Evolutionary conservation across 2,329 filamentous ascomycete species (phyloP).

Genomic region (Ceratocystis cacaofunesta): DNA sequence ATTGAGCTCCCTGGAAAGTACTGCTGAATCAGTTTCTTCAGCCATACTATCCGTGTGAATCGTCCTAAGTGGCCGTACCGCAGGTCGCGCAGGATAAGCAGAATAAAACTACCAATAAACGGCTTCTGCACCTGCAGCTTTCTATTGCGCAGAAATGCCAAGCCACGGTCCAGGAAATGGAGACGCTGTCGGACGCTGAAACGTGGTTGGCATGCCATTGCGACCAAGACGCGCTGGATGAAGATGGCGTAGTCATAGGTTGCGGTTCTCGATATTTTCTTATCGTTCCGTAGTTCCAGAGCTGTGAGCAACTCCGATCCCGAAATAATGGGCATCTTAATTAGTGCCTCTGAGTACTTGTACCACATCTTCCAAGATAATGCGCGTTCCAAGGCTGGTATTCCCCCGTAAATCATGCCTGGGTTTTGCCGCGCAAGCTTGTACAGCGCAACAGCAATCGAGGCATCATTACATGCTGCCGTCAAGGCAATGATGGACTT

Average conservation of each 20-base stretch:
- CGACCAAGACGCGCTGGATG: slow-evolving; percentile 5
- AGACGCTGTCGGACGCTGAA: slow-evolving; percentile 18
- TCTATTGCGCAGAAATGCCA: slow-evolving; percentile 20
- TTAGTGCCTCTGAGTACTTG: slow-evolving; percentile 23
- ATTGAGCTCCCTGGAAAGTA: slow-evolving; percentile 3
- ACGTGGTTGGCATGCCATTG: slow-evolving; percentile 20
- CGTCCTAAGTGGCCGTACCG: slow-evolving; percentile 24
- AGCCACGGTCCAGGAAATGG: slow-evolving; percentile 22
- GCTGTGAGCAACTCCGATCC: slow-evolving; percentile 7
- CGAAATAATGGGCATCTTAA: slow-evolving; percentile 18
- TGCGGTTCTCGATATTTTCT: neutral
- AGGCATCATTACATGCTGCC: slow-evolving; percentile 20
- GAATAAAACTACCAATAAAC: slow-evolving; percentile 22
- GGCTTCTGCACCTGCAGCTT: slow-evolving; percentile 20
- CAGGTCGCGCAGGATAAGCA: slow-evolving; percentile 24
- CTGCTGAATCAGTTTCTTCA: slow-evolving; percentile 21
- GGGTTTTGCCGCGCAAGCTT: slow-evolving; percentile 11
- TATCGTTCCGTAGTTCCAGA: slow-evolving; percentile 10
- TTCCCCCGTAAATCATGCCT: slow-evolving; percentile 2
- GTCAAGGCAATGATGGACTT: slow-evolving; percentile 14
- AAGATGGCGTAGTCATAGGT: slow-evolving; percentile 10
- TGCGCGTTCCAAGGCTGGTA: slow-evolving; percentile 16
- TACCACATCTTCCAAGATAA: slow-evolving; percentile 26
- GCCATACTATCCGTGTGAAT: slow-evolving; percentile 22
- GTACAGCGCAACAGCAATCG: slow-evolving; percentile 21